These are phyloP conservation scores for Colletotrichum theobromicola DNA, from an alignment of 2,329 filamentous ascomycete species.

Conservation along the genomic window DNA sequence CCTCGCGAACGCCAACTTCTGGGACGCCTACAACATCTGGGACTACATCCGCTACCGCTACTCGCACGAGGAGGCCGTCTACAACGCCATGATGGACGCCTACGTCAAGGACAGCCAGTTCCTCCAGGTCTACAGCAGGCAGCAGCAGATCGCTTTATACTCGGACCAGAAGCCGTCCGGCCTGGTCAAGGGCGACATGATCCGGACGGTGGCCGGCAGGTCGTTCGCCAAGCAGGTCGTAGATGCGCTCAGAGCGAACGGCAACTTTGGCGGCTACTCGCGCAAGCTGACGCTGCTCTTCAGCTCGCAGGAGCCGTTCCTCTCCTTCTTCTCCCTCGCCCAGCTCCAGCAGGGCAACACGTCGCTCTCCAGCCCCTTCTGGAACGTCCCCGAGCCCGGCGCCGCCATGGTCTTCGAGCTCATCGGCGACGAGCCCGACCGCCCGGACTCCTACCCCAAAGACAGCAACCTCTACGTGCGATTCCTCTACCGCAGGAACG, in stretches of 20 bases:
- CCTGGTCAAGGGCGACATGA: conserved; percentile 36
- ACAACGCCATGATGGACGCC: conserved; percentile 38
- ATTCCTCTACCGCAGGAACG: conserved; percentile 61
- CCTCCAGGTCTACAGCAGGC: conserved; percentile 68
- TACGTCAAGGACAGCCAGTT: conserved; percentile 46
- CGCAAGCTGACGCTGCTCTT: conserved; percentile 60
- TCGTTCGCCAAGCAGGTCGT: conserved; percentile 54
- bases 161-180: conserved; percentile 65
- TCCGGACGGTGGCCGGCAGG: conserved; percentile 58
- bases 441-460: conserved; percentile 30
- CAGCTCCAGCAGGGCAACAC: conserved; percentile 55
- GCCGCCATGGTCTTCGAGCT: conserved; percentile 78
- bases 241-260: conserved; percentile 45
- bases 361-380: conserved; percentile 44
- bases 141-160: conserved; percentile 65
- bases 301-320: conserved; percentile 58
- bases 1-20: conserved; percentile 41
- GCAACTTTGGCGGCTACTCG: conserved; percentile 39
- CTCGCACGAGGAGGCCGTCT: conserved; percentile 53
- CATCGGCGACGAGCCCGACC: conserved; percentile 32
- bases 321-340: conserved; percentile 59
- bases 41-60: conserved; percentile 61
- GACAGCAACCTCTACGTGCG: conserved; percentile 53
- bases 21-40: conserved; percentile 58
- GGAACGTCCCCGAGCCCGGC: conserved; percentile 67